Evolutionary conservation across 352 stramenopile genomes (phyloP), one percentile per base, ranked within the genome.

Genomic region (Salisapilia sapeloensis): DNA sequence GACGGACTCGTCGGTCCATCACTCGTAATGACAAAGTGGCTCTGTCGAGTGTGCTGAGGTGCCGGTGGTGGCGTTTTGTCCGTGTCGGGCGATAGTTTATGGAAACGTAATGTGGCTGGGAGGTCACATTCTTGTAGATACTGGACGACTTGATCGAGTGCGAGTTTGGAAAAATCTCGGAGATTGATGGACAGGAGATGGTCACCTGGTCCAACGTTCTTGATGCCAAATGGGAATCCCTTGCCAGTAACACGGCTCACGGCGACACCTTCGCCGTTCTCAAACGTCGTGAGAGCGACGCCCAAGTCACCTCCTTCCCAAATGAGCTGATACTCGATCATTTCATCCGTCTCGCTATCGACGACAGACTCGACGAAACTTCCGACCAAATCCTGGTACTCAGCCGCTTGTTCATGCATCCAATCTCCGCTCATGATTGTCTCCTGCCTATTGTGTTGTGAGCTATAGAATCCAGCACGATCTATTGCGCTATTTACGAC

Each of bases 261-360:
- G 18, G 61, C 59, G 29, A 90, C 70, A 40, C 74, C 53, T 10
- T 45, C 53, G 13, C 54, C 65, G 17, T 36, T 31, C 33, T 85
- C 67, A 21, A 80, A 42, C 22, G 67, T 77, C 38, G 74, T 90
- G 36, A 90, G 69, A 29, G 74, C 74, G 15, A 90, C 69, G 32
- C 74, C 74, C 39, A 90, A 41, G 43, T 90, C 74, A 21, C 74
- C 74, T 22, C 74, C 74, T 38, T 90, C 74, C 74, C 74, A 90
- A 46, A 90, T 90, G 36, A 90, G 60, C 47, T 90, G 74, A 55
- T 90, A 90, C 54, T 90, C 74, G 40, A 82, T 48, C 49, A 84
- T 77, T 41, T 86, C 67, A 42, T 89, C 74, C 38, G 70, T 86
- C 29, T 83, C 66, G 32, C 57, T 59, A 45, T 86, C 70, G 35